phyloP scores from a whole-genome alignment of 2,329 filamentous ascomycete genomes.

The Xylaria sp. region DNA sequence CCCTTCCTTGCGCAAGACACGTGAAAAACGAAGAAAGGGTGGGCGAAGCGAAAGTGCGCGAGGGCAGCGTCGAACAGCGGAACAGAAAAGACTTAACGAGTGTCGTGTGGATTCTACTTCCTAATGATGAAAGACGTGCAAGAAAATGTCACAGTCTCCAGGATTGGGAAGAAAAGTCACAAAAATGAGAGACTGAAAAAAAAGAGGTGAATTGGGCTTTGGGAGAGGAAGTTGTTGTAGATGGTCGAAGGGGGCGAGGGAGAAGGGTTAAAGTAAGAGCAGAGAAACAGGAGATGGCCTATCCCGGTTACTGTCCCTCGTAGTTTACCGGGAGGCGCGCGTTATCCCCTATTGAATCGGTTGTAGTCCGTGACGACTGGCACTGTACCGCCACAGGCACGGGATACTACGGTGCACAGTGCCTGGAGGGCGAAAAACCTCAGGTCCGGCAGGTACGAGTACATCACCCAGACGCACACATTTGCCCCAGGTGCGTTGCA shows the following conservation, averaged over 20 bases:
- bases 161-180: slow-evolving; percentile 13
- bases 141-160: slow-evolving; percentile 16
- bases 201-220: slow-evolving; percentile 2
- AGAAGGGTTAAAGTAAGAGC: slow-evolving; percentile 11
- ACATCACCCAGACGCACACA: no score
- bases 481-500: no score
- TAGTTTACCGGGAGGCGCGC: not conserved
- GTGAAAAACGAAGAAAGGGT: slow-evolving; percentile 1
- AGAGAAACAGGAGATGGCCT: slow-evolving; percentile 20
- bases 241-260: slow-evolving; percentile 11
- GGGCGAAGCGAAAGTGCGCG: slow-evolving; percentile 23
- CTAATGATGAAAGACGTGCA: slow-evolving; percentile 19
- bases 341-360: not conserved
- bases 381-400: no score
- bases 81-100: slow-evolving; percentile 15
- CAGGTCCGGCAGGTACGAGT: no score
- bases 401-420: no score
- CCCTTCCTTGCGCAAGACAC: slow-evolving; percentile 7
- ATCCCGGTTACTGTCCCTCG: not conserved
- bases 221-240: not conserved
- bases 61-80: not conserved
- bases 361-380: no score
- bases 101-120: slow-evolving; percentile 15
- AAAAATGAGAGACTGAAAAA: slow-evolving; percentile 8
- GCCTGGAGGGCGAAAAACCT: no score